Base-by-base conservation (phyloP, 345 rosid species). In the Brassica nigra region DNA sequence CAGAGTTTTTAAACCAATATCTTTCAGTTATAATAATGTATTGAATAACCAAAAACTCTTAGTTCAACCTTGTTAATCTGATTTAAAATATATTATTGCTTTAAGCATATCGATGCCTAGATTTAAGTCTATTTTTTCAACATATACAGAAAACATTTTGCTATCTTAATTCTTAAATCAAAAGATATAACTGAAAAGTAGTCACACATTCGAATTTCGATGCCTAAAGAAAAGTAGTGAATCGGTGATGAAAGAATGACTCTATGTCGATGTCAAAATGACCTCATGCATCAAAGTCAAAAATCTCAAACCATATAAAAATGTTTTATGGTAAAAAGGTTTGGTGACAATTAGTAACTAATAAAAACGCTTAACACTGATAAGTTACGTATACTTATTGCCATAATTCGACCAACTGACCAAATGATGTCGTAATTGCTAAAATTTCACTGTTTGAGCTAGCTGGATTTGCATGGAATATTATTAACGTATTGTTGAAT, bases 201-300 rank as follows among this genome's bases (percentile, higher is more conserved):
- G 68, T 57, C 29, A 78, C 68, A 73, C 55, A 31, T 59, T 73
- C 67, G 68, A 73, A 66, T 66, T 44, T 44, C 67, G 68, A 73
- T 73, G 55, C 57, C 57, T 73, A 67, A 74, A 67, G 47, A 74
- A 68, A 74, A 29, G 75, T 80, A 49, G 33, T 68, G 59, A 55
- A 16, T 57, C 27, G 54, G 42, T 79, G 57, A 61, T 67, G 64
- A 78, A 28, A 72, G 18, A 27, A 74, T 80, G 83, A 80, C 55
- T 70, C 55, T 57, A 65, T 31, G 44, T 39, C 8, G 73, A 80
- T 65, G 73, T 65, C 80, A 71, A 75, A 64, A 76, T 76, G 76
- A 76, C 76, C 55, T 76, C 76, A 80, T 70, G 80, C 62, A 47
- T 62, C 72, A n/a, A 76, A 80, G 83, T 76, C 69, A 80, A 80